Conservation (phyloP, 1,284 basidiomycete genomes). For the Austroboletus novae-zelandiae region DNA sequence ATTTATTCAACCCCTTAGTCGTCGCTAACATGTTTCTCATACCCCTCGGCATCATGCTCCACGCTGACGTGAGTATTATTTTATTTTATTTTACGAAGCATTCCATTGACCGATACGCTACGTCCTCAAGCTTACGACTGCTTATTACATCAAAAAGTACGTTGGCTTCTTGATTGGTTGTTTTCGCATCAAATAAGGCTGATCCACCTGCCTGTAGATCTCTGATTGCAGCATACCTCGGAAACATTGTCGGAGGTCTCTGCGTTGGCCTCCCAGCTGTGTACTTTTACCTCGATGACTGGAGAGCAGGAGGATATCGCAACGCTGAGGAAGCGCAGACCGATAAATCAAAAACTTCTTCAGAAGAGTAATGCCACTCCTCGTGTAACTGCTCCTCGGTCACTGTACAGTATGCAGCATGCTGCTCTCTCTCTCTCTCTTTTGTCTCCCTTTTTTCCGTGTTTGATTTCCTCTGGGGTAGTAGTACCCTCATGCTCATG, state of each 20-base stretch:
- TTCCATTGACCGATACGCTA: slow-evolving; percentile 6
- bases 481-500: not conserved
- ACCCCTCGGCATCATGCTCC: slow-evolving; percentile 71
- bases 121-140: slow-evolving; percentile 44
- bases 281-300: slow-evolving; percentile 61
- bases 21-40: slow-evolving; percentile 76
- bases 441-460: no score
- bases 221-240: slow-evolving; percentile 63
- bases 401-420: no score
- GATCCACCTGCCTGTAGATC: slow-evolving; percentile 41
- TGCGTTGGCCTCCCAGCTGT: slow-evolving; percentile 60
- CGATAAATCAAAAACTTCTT: slow-evolving; percentile 15
- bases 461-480: no score
- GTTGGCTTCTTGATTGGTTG: slow-evolving; percentile 11
- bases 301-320: slow-evolving; percentile 38
- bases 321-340: slow-evolving; percentile 35
- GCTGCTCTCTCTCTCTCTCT: no score
- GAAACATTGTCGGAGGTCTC: slow-evolving; percentile 67
- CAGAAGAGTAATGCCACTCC: slow-evolving; percentile 17
- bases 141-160: slow-evolving; percentile 67
- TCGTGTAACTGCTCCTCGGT: no score
- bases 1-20: slow-evolving; percentile 35
- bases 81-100: not conserved
- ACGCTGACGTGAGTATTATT: slow-evolving; percentile 50
- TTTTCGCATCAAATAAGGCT: not conserved